Evolutionary conservation across 176 grass and related monocot genomes (phyloP), one percentile per base, ranked within the genome.

Genomic region (Carex littledalei): DNA sequence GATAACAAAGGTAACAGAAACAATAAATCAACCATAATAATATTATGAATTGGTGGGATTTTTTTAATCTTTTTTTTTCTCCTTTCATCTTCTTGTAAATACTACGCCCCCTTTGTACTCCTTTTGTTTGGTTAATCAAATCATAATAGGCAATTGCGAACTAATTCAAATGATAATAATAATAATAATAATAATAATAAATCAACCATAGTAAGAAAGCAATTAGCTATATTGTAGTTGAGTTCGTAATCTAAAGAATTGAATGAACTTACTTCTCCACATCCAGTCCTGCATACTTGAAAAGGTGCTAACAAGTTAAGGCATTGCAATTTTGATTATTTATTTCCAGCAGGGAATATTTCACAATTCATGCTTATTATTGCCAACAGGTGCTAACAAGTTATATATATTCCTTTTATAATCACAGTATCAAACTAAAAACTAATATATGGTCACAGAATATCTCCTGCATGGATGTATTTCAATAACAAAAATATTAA

Each of bases 231-330:
- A 24, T 52, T 26, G 11, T 7, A 71, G 67, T 71, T 45, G 3
- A 76, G 10, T 29, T 76, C 2, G 5, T 53, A 76, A 76, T 43
- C 61, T 53, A 11, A 81, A 78, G 3, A 45, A 17, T 39, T 59
- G 55, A 24, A 45, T 49, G 59, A 89, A 88, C 94, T 92, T 90
- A 97, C 94, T 92, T 97, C 32, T 93, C 92, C 47, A 91, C 50
- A 29, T 88, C 87, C 59, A 97, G 59, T 75, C 87, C 94, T 80
- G 94, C 90, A 90, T 94, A 94, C 84, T 97, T 94, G 88, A 97
- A 97, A 75, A 97, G 87, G 92, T 97, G 79, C 41, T 56, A 80
- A 54, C 18, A 80, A 79, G 85, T 90, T 84, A 90, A 90, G 89
- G 81, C 31, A 60, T 65, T 54, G 56, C 78, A 81, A 53, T 80